These are phyloP conservation scores for Cryphonectria japonica DNA, from an alignment of 2,329 filamentous ascomycete genomes.

Conservation along the genomic window DNA sequence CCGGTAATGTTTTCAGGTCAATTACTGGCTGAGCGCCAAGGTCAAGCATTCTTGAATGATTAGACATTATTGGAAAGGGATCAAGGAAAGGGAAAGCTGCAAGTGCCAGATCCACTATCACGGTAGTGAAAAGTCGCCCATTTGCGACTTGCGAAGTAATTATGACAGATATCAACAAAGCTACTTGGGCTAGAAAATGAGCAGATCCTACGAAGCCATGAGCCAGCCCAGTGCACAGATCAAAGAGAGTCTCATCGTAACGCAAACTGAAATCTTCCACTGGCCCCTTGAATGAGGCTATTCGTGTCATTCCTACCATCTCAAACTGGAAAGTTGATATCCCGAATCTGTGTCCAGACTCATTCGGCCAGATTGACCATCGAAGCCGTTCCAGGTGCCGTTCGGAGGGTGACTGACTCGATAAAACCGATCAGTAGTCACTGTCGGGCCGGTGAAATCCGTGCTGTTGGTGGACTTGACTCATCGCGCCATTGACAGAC, in stretches of 20 bases:
- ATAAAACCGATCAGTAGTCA: background rate
- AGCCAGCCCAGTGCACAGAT: background rate
- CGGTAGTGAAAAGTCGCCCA: constrained; percentile 57
- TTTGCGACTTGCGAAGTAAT: constrained; percentile 53
- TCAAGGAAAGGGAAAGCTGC: background rate
- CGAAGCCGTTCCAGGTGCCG: background rate
- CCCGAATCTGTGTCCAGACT: background rate
- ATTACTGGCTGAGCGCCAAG: background rate
- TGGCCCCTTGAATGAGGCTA: background rate
- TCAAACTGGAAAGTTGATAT: background rate
- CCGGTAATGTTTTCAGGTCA: background rate
- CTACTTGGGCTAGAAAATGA: constrained; percentile 45
- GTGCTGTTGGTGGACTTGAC: background rate
- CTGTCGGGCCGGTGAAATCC: background rate
- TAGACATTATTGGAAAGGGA: background rate
- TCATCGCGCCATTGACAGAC: background rate
- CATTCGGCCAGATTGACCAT: background rate
- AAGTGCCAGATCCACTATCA: constrained; percentile 50
- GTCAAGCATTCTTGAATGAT: background rate
- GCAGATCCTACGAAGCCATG: constrained; percentile 40
- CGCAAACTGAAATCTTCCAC: background rate
- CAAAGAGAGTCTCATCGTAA: background rate
- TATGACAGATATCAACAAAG: constrained; percentile 50
- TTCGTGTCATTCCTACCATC: background rate
- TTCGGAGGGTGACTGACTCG: background rate